A percentile compares a stretch with the other conserved stretches of the same genome.
Conservation (phyloP, 305 asterid genomes). For the Vinca major region DNA sequence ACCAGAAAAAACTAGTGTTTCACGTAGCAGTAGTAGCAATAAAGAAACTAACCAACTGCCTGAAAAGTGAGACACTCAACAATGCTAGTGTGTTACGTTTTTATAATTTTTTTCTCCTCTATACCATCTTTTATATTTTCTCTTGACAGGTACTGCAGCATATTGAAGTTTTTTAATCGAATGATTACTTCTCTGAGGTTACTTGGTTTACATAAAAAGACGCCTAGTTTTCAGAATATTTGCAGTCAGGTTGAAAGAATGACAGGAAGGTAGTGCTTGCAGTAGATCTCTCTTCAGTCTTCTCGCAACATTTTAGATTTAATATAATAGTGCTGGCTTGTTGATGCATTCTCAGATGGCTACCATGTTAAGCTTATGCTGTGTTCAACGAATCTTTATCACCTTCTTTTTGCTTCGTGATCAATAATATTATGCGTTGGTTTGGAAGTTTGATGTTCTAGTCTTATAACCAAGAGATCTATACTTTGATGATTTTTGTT, state of each 20-base stretch:
- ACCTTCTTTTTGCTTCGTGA: background rate
- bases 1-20: constrained; percentile 53
- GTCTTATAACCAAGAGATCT: background rate
- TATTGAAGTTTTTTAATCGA: constrained; percentile 48
- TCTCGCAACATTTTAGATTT: background rate
- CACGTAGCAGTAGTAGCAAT: constrained; percentile 30
- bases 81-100: constrained; percentile 14
- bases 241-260: constrained; percentile 52
- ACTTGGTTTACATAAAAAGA: constrained; percentile 45
- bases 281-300: background rate
- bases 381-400: background rate
- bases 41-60: constrained; percentile 38
- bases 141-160: constrained; percentile 34
- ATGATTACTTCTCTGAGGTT: constrained; percentile 57
- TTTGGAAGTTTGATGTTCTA: background rate
- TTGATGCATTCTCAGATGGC: background rate
- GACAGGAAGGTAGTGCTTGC: constrained; percentile 48
- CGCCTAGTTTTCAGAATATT: constrained; percentile 44
- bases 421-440: background rate
- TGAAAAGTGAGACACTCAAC: constrained; percentile 37
- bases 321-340: background rate
- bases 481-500: background rate
- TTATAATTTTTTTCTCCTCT: background rate
- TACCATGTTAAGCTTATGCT: background rate
- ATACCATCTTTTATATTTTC: background rate